Conservation (phyloP, 1,139 yeast species). For the Nematodospora anomalae region DNA sequence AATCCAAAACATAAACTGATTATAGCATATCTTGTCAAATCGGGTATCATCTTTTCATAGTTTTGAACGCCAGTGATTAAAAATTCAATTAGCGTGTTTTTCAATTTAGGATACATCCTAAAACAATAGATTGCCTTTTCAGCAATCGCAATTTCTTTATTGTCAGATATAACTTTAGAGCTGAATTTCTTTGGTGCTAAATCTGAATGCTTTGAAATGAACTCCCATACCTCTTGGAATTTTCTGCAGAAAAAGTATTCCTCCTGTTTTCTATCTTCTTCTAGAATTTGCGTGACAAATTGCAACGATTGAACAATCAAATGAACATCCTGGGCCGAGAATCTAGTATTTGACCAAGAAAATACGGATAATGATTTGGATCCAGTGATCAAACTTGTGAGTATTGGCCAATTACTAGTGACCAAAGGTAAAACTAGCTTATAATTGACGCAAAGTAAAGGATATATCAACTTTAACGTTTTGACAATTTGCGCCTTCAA, state of each 20-base stretch:
- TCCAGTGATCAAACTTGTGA: conserved; percentile 21
- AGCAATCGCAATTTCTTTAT: conserved; percentile 5
- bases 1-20: conserved; percentile 25
- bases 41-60: conserved; percentile 37
- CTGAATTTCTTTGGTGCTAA: conserved; percentile 11
- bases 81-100: conserved; percentile 18
- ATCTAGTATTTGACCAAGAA: conserved; percentile 4
- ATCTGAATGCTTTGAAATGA: conserved; percentile 19
- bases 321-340: conserved; percentile 13
- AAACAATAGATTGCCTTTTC: conserved; percentile 10
- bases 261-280: conserved; percentile 26
- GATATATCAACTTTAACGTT: conserved; percentile 51
- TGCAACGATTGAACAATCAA: conserved; percentile 21
- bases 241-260: conserved; percentile 36
- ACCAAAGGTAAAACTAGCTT: conserved; percentile 63
- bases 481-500: conserved; percentile 58
- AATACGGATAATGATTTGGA: conserved; percentile 18
- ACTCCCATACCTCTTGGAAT: conserved; percentile 41
- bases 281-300: conserved; percentile 28
- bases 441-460: conserved; percentile 63
- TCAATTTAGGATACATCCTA: conserved; percentile 10
- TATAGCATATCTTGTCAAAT: conserved; percentile 30
- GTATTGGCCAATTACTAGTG: conserved; percentile 66
- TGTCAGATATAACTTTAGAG: background rate
- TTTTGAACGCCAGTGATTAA: conserved; percentile 31